Base-by-base conservation (phyloP, 345 rosid genomes). In the Balakata baccata region DNA sequence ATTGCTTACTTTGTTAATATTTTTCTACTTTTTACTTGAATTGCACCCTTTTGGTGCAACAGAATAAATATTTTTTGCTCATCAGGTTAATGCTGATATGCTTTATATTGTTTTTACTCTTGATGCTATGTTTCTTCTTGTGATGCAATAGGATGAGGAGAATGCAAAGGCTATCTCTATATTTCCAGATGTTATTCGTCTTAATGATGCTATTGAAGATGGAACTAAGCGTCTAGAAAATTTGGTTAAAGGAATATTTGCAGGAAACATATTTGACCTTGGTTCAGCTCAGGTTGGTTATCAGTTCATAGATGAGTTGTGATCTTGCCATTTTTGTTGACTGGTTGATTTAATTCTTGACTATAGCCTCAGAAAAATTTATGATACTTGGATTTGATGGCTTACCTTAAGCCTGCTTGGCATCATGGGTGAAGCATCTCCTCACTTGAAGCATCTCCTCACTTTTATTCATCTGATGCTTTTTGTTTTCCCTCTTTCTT, bases 221-320 rank as follows among this genome's bases (percentile, higher is more conserved):
- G 93, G 74, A 58, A 81, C 81, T 66, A 81, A 88, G 68, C 89
- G 88, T 57, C 64, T 93, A 57, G 98, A 93, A 79, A 90, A 77
- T 84, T 83, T 96, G 39, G 85, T 88, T 62, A 87, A 85, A 81
- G 99, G 99, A 70, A 86, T 96, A 20, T 96, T 96, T 80, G 98
- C 98, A 38, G 98, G 98, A 84, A 96, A 96, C 70, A 93, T 96
- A 78, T 91, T 96, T 75, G 99, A 96, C 80, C 90, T 96, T 45
- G 98, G 98, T 75, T 96, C 99, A 76, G 97, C 97, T 2, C 92
- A 94, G 93, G 97, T 94, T 83, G 39, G 53, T 72, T 52, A 62
- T 38, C 75, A 12, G 70, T 68, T 74, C 39, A 41, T 70, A 29
- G 23, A 39, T 65, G 8, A 29, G 57, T 65, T 72, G 54, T 18